Evolutionary conservation across 441 rosid genomes (phyloP).

Genomic region (Gossypium laxum): DNA sequence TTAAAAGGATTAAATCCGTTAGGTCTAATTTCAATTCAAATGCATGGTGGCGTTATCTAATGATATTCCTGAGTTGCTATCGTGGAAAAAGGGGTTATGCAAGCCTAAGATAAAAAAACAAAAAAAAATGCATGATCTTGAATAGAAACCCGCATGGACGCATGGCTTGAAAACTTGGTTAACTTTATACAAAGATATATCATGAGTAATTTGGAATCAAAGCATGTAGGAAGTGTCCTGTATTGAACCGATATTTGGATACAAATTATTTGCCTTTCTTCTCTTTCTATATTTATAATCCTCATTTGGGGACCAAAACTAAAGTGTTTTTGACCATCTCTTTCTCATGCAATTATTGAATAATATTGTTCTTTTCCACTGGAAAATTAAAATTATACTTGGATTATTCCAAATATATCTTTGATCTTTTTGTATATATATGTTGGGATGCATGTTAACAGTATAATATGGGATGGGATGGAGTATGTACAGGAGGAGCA

Average conservation of each 20-base stretch:
- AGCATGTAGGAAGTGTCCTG: conserved; percentile 14
- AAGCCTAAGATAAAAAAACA: not conserved
- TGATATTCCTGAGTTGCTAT: not conserved
- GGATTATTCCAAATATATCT: not conserved
- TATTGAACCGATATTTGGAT: not conserved
- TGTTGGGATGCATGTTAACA: not conserved
- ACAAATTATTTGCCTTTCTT: conserved; percentile 8
- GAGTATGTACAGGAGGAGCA: not conserved
- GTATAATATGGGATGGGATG: no score
- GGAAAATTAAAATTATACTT: not conserved
- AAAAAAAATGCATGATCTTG: not conserved
- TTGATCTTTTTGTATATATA: not conserved
- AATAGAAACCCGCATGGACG: not conserved
- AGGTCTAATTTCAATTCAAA: not conserved
- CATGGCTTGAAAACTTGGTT: not conserved
- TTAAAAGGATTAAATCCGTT: not conserved
- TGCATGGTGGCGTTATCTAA: not conserved
- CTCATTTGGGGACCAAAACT: not conserved
- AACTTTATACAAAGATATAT: conserved; percentile 11
- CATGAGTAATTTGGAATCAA: conserved; percentile 8
- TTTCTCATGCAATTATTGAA: not conserved
- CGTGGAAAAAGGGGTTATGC: not conserved
- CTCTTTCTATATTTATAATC: not conserved
- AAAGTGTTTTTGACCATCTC: not conserved
- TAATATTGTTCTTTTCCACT: not conserved